Percentiles rank a stretch among this genome's conserved stretches.
These are phyloP conservation scores for Pseudophaeomoniella oleicola DNA, from an alignment of 2,329 filamentous ascomycete genomes.

Conservation along the genomic window DNA sequence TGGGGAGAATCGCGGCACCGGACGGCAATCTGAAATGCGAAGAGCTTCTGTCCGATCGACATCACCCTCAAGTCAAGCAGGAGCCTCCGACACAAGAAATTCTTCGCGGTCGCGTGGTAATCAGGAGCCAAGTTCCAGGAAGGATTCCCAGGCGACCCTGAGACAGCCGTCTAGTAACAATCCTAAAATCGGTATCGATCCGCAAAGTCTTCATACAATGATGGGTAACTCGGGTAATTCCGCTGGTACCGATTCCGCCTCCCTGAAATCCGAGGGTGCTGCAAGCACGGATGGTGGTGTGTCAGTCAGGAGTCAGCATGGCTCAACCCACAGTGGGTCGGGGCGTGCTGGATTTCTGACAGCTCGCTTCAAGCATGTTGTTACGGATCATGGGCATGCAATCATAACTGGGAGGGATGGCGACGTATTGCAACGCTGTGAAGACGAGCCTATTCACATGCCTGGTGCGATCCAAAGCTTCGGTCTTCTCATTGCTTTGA, in stretches of 20 bases:
- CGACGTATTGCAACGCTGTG: conserved; percentile 59
- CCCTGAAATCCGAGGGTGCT: conserved; percentile 4
- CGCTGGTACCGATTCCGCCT: conserved; percentile 5
- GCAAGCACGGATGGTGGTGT: conserved; percentile 8
- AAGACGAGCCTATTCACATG: conserved; percentile 82
- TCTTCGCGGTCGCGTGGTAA: not conserved
- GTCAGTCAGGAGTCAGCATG: not conserved
- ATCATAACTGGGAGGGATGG: conserved; percentile 69
- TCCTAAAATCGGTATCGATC: not conserved
- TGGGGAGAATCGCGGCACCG: not conserved
- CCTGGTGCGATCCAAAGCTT: conserved; percentile 73
- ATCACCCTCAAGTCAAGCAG: not conserved
- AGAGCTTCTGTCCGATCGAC: not conserved
- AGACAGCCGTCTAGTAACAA: not conserved
- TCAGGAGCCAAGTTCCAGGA: not conserved
- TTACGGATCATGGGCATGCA: conserved; percentile 64
- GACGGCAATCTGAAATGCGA: not conserved
- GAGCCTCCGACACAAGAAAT: not conserved
- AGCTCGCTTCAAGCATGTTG: conserved; percentile 61
- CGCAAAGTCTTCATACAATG: not conserved
- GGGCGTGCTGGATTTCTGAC: conserved; percentile 38
- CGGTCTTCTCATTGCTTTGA: conserved; percentile 59
- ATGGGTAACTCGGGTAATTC: too few relatives aligned
- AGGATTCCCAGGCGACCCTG: not conserved
- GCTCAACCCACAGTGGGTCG: not conserved